These are phyloP conservation scores for Calonectria naviculata DNA, from an alignment of 2,329 filamentous ascomycete species.

Conservation along the genomic window DNA sequence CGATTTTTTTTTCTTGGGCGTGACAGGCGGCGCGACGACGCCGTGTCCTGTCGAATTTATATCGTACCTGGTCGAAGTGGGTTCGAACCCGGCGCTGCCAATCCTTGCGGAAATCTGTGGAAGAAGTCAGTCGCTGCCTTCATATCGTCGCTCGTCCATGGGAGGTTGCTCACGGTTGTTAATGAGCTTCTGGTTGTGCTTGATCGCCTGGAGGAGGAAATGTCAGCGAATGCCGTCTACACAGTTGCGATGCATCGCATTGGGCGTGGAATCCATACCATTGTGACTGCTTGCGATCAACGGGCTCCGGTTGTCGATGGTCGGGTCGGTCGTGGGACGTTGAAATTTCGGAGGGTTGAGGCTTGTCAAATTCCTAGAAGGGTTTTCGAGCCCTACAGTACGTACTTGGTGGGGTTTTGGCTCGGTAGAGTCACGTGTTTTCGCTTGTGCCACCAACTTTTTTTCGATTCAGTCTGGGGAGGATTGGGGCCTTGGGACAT, in stretches of 20 bases:
- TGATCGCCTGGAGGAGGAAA: slow-evolving; percentile 80
- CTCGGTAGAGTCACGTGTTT: slow-evolving; percentile 37
- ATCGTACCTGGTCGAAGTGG: slow-evolving; percentile 98
- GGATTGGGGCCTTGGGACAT: neutral
- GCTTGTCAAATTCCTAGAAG: slow-evolving; percentile 55
- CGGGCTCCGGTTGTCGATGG: slow-evolving; percentile 55
- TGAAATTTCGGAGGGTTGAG: slow-evolving; percentile 51
- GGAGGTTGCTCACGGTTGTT: slow-evolving; percentile 82
- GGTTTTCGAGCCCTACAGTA: slow-evolving; percentile 56
- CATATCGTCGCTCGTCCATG: slow-evolving; percentile 42
- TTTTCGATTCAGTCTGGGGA: neutral
- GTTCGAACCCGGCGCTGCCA: slow-evolving; percentile 99
- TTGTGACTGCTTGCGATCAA: slow-evolving; percentile 67
- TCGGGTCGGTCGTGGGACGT: slow-evolving; percentile 54
- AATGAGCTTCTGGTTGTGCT: slow-evolving; percentile 99
- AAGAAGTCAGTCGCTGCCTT: slow-evolving; percentile 52
- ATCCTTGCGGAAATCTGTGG: slow-evolving; percentile 97
- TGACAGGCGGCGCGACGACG: slow-evolving; percentile 20
- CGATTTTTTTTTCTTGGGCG: slow-evolving; percentile 24
- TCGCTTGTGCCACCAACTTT: neutral
- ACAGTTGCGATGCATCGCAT: slow-evolving; percentile 32
- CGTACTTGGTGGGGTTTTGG: slow-evolving; percentile 46
- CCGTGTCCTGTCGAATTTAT: slow-evolving; percentile 29
- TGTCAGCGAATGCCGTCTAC: slow-evolving; percentile 40
- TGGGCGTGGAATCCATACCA: slow-evolving; percentile 53